phyloP scores from a whole-genome alignment of 371 early-diverging fungal genomes.

The Nematocida parisii region DNA sequence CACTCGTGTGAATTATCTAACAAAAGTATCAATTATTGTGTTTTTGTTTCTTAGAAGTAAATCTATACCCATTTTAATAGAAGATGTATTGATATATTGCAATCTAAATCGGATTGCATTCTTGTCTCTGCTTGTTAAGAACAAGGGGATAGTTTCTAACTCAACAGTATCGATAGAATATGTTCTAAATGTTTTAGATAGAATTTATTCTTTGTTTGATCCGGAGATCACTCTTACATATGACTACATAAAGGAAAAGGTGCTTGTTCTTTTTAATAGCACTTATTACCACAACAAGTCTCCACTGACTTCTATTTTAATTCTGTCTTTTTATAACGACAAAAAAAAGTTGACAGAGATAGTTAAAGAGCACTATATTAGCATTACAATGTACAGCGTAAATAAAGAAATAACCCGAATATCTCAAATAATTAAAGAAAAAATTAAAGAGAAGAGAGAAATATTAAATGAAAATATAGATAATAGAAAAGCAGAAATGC shows the following conservation, averaged over 20 bases:
- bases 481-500: background rate
- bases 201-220: background rate
- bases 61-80: conserved; percentile 37
- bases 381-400: conserved; percentile 15
- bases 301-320: conserved; percentile 27
- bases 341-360: background rate
- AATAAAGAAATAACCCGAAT: conserved; percentile 33
- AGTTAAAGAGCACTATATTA: background rate
- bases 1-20: conserved; percentile 6
- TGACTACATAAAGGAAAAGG: background rate
- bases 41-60: conserved; percentile 33
- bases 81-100: conserved; percentile 41
- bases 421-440: conserved; percentile 1
- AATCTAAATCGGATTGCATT: conserved; percentile 6
- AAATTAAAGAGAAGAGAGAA: background rate
- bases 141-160: conserved; percentile 9
- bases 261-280: conserved; percentile 5
- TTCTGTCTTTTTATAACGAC: conserved; percentile 24
- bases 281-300: conserved; percentile 46
- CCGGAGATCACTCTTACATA: background rate
- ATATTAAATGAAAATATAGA: background rate
- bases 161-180: background rate
- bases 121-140: conserved; percentile 26
- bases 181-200: conserved; percentile 16
- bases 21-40: conserved; percentile 8